Evolutionary conservation across 768 basidiomycete genomes (phyloP), one percentile per base, ranked within the genome.

Genomic region (Serendipita sp.): DNA sequence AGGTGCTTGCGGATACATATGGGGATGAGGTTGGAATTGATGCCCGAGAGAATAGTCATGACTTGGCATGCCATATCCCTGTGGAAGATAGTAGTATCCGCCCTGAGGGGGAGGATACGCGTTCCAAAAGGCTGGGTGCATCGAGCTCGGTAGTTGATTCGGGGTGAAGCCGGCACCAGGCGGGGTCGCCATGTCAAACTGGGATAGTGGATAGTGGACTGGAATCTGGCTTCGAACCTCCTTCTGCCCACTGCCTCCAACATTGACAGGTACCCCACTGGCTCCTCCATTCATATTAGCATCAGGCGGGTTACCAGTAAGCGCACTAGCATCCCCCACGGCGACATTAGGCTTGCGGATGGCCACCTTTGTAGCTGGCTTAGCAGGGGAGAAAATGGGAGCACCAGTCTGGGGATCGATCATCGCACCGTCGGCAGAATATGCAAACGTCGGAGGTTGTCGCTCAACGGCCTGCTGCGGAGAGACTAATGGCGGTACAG

Each of bases 1-100:
- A 58, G 22, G 53, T 11, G 4, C 24, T 13, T 4, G 53, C 22
- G 26, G 11, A n/a, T 24, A 58, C 11, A n/a, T 20, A 26, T 58
- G 53, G 17, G 28, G 11, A 11, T 13, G 53, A 22, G 53, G 53
- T 34, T 58, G 53, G 26, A 28, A 22, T 28, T 58, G 53, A 14
- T 11, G 13, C 9, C 11, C 11, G 16, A 14, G 9, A 11, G 53
- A 11, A 58, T 58, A 58, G 17, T 33, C 53, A n/a, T 58, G 53
- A 58, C 9, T 5, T 9, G 45, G 45, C 11, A 50, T 28, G 17
- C 45, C 28, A 30, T 50, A 50, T 28, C 20, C 28, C 28, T 20
- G 45, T 28, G 20, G 45, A 5, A 11, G 53, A 58, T 58, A 58
- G 26, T 58, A 58, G 53, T 58, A 58, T n/a, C 53, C 53, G 28